Conservation (phyloP, 2,329 filamentous ascomycete genomes). For the Karstenula rhodostoma region DNA sequence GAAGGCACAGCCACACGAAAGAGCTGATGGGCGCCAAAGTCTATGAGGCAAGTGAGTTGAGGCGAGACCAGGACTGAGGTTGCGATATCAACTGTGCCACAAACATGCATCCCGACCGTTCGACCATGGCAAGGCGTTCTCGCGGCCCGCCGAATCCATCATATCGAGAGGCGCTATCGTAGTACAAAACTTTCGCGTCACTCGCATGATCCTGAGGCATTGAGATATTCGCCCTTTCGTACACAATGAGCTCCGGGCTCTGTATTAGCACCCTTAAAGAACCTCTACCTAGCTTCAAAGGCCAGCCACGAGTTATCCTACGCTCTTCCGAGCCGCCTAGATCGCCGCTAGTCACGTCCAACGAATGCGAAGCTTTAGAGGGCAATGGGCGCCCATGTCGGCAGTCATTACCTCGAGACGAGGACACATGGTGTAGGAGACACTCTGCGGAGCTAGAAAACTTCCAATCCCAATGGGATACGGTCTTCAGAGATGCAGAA, state of each 20-base stretch:
- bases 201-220: background rate
- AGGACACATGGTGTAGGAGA: constrained; percentile 30
- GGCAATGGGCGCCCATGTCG: constrained; percentile 31
- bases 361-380: constrained; percentile 34
- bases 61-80: background rate
- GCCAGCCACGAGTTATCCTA: background rate
- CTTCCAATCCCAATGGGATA: constrained; percentile 27
- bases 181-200: background rate
- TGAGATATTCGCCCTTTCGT: background rate
- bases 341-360: background rate
- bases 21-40: background rate
- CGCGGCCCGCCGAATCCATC: background rate
- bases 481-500: constrained; percentile 29
- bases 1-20: background rate
- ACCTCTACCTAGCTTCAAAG: background rate
- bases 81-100: background rate
- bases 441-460: constrained; percentile 30
- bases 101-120: background rate
- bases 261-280: constrained; percentile 5
- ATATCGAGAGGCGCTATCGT: background rate
- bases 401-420: constrained; percentile 22
- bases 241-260: constrained; percentile 6
- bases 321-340: background rate
- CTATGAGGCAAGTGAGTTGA: background rate
- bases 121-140: background rate